Percentiles rank a stretch among this genome's conserved stretches.
phyloP scores from a whole-genome alignment of 163 green algal species.

The Volvox carteri region DNA sequence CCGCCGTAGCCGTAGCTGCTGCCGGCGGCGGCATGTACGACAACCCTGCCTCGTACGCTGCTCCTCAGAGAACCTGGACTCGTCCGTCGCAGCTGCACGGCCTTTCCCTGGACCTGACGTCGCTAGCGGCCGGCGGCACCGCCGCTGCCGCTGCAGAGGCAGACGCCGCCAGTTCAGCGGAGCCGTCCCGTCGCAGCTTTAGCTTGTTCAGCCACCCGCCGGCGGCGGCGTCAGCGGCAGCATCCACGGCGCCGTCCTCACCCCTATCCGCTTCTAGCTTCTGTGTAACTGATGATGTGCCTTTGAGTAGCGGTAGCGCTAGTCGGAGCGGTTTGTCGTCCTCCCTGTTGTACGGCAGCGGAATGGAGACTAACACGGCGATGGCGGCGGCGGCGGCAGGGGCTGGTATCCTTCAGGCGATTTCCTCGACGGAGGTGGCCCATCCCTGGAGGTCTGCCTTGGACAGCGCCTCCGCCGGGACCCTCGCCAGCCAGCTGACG shows the following conservation, averaged over 20 bases:
- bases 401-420: too few species aligned
- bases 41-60: neutral
- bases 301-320: too few species aligned
- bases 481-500: constrained; percentile 14
- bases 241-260: neutral
- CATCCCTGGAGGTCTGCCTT: constrained; percentile 5
- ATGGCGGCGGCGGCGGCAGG: neutral
- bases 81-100: constrained; percentile 62
- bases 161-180: neutral
- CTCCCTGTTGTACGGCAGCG: too few species aligned
- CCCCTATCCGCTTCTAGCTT: too few species aligned
- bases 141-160: too few species aligned
- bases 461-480: neutral
- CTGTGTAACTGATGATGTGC: too few species aligned
- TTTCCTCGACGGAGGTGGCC: too few species aligned
- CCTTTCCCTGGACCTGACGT: constrained; percentile 45
- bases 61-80: constrained; percentile 42
- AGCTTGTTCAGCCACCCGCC: constrained; percentile 56
- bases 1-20: neutral
- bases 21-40: neutral
- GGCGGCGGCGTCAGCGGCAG: neutral
- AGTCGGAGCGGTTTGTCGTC: neutral
- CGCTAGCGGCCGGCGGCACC: too few species aligned
- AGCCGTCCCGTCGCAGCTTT: constrained; percentile 36
- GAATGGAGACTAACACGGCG: neutral